These are phyloP conservation scores for Neltuma alba DNA, from an alignment of 306 rosid genomes.

Conservation along the genomic window DNA sequence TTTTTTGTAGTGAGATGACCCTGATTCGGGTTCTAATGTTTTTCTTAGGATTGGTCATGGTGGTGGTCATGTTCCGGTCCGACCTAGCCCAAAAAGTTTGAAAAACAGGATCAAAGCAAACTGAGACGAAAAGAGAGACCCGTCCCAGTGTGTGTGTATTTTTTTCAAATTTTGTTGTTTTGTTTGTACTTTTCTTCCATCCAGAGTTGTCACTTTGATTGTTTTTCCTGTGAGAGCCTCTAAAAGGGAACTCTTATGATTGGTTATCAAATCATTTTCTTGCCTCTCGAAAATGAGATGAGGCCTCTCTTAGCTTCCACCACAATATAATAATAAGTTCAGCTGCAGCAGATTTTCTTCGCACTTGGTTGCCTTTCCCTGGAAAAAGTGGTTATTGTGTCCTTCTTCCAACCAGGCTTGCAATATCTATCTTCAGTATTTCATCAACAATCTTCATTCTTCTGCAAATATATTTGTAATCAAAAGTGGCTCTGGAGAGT, in stretches of 20 bases:
- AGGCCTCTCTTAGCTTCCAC: slow-evolving; percentile 73
- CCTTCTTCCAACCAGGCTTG: slow-evolving; percentile 86
- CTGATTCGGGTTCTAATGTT: too few relatives aligned
- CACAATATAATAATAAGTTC: slow-evolving; percentile 74
- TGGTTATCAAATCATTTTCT: slow-evolving; percentile 58
- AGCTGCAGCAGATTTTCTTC: slow-evolving; percentile 41
- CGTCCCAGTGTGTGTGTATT: too few relatives aligned
- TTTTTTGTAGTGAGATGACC: too few relatives aligned
- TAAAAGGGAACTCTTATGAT: slow-evolving; percentile 48
- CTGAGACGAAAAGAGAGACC: too few relatives aligned
- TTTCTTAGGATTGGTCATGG: too few relatives aligned
- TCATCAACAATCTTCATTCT: slow-evolving; percentile 54
- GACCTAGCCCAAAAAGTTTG: too few relatives aligned
- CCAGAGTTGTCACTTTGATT: slow-evolving; percentile 59
- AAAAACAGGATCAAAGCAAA: too few relatives aligned
- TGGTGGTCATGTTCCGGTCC: too few relatives aligned
- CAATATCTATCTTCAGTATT: slow-evolving; percentile 59
- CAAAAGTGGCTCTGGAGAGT: too few relatives aligned
- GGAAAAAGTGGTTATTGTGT: slow-evolving; percentile 78
- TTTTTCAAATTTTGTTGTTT: too few relatives aligned
- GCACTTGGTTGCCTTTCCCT: slow-evolving; percentile 65
- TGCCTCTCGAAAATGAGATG: slow-evolving; percentile 66
- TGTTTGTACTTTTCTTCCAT: slow-evolving; percentile 60
- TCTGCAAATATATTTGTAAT: too few relatives aligned
- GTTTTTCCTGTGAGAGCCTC: slow-evolving; percentile 69